Conservation (phyloP, 192 early-diverging fungal genomes). For the Linnemannia elongata region DNA sequence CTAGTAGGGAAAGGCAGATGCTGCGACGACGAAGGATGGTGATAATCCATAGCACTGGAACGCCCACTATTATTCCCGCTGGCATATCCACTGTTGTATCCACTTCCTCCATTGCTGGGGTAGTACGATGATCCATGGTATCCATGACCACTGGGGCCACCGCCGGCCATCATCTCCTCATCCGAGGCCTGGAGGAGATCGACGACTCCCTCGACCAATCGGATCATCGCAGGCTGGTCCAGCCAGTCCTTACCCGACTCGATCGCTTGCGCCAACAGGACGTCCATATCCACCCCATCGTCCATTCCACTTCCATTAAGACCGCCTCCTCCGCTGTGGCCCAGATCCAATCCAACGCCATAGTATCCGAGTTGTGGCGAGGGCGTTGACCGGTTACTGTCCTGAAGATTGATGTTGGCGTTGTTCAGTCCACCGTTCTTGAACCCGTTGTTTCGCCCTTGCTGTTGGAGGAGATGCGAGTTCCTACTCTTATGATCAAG, state of each 20-base stretch:
- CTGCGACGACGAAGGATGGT: constrained; percentile 19
- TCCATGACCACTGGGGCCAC: not conserved
- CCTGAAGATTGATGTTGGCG: constrained; percentile 5
- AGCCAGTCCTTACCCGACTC: constrained; percentile 58
- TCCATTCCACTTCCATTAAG: not conserved
- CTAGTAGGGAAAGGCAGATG: constrained; percentile 37
- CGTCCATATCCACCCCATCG: constrained; percentile 48
- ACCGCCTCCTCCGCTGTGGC: constrained; percentile 6
- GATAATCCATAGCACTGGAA: constrained; percentile 44
- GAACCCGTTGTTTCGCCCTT: constrained; percentile 24
- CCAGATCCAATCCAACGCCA: constrained; percentile 47
- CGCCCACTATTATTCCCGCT: constrained; percentile 50
- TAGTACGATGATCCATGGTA: constrained; percentile 11
- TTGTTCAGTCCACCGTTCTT: not conserved
- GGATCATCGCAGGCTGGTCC: constrained; percentile 55
- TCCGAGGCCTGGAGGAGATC: constrained; percentile 55
- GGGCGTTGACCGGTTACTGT: constrained; percentile 44
- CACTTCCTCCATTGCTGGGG: constrained; percentile 20
- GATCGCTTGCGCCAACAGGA: constrained; percentile 38
- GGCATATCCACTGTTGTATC: constrained; percentile 43
- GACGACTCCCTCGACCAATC: constrained; percentile 51
- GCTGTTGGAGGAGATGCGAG: constrained; percentile 25
- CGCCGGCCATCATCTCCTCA: constrained; percentile 45
- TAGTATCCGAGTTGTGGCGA: constrained; percentile 55
- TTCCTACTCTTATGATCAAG: constrained; percentile 49